phyloP scores from a whole-genome alignment of 192 early-diverging fungal genomes.

The Helicostylum pulchrum region DNA sequence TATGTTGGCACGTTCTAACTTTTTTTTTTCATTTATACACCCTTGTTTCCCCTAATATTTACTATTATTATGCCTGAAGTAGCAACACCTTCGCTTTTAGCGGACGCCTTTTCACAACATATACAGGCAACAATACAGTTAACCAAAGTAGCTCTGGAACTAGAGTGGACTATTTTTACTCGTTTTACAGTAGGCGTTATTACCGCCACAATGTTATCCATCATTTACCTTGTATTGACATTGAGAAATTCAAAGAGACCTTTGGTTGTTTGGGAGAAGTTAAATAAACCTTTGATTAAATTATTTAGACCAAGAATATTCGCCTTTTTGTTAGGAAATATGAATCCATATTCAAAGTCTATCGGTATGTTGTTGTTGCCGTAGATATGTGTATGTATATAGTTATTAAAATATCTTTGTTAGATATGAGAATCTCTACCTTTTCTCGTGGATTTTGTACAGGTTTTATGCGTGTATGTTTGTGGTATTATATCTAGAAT shows the following conservation, averaged over 20 bases:
- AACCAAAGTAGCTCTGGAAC: conserved; percentile 23
- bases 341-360: conserved; percentile 46
- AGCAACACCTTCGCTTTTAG: neutral
- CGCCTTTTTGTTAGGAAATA: conserved; percentile 42
- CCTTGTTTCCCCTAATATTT: neutral
- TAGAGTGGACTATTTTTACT: conserved; percentile 36
- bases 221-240: conserved; percentile 24
- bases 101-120: conserved; percentile 19
- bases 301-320: conserved; percentile 45
- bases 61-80: neutral
- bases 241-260: conserved; percentile 33
- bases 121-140: conserved; percentile 19
- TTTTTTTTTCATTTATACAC: conserved; percentile 3
- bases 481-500: neutral
- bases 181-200: conserved; percentile 31
- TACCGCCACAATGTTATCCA: conserved; percentile 19
- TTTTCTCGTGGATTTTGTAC: conserved; percentile 49
- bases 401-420: neutral
- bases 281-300: conserved; percentile 46
- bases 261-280: conserved; percentile 46
- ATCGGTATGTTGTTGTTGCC: conserved; percentile 32
- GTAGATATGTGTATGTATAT: neutral
- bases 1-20: neutral
- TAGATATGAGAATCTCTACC: conserved; percentile 38
- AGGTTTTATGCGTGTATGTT: conserved; percentile 52